Conservation (phyloP, 305 asterid species). For the Rubia peregrina region DNA sequence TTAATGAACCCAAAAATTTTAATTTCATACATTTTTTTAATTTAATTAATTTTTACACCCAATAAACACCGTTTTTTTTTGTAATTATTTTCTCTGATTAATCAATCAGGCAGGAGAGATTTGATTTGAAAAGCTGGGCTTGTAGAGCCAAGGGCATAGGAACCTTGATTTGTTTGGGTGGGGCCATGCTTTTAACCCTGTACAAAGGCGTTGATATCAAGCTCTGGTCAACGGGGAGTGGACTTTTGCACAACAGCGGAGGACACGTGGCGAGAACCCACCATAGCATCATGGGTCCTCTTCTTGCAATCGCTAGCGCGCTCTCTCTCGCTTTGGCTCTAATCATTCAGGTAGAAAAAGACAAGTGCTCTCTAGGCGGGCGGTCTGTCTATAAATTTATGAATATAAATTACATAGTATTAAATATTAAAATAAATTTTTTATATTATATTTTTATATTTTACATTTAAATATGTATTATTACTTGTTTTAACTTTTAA, state of each 20-base stretch:
- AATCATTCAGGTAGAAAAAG: constrained; percentile 57
- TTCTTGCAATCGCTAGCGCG: constrained; percentile 38
- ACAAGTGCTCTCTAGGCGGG: no score
- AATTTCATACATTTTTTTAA: no score
- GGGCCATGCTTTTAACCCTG: constrained; percentile 75
- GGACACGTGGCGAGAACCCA: constrained; percentile 20
- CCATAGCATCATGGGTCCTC: constrained; percentile 35
- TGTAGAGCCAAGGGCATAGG: constrained; percentile 74
- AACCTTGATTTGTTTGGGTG: constrained; percentile 49
- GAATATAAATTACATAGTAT: no score
- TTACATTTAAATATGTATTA: no score
- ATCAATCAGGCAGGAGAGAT: constrained; percentile 46
- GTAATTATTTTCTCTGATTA: not conserved
- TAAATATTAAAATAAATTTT: no score
- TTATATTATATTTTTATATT: no score
- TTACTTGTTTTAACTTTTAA: no score
- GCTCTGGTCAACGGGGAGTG: constrained; percentile 32
- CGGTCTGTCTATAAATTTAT: no score
- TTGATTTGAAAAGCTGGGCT: constrained; percentile 39
- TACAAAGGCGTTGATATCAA: constrained; percentile 56
- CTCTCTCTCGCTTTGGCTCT: constrained; percentile 43
- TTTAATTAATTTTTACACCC: not conserved
- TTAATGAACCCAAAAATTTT: no score
- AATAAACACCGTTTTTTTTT: no score
- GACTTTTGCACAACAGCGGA: constrained; percentile 19